Evolutionary conservation across 352 stramenopile species (phyloP), one percentile per base, ranked within the genome.

Genomic region (Pythium aquatile): DNA sequence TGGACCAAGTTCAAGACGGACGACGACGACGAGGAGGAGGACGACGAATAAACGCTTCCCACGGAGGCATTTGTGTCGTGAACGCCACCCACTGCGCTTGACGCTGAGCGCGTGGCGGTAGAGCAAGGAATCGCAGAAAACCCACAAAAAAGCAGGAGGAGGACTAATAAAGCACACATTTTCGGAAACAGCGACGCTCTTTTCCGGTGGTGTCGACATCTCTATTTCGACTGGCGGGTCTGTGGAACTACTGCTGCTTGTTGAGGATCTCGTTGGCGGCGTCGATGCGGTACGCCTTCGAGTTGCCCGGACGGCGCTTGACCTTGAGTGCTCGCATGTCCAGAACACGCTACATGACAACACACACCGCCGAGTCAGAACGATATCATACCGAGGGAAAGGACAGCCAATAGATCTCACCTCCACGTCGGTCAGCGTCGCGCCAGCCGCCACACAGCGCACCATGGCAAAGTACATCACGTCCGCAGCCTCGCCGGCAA

Each of bases 391-490:
- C 17, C 40, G 10, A 4, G 44, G 8, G 32, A 46, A 16, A 3
- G 17, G 48, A 32, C n/a, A 33, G 8, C 6, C 29, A 37, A 47
- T 7, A 5, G 0, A 17, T 29, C 67, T 29, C 74, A 90, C 83
- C 63, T 97, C 87, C 3, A 97, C 83, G 75, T 98, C 94, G 56
- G 96, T 85, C 44, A 98, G 86, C 58, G 86, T 96, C 39, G 93
- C 96, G 24, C 93, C 93, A 37, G 91, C 94, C 40, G 94, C 94
- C 7, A 92, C 81, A 44, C 93, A 97, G 55, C 90, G 87, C 48
- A 96, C 90, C 85, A 99, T 97, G 20, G 94, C 92, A 76, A 99
- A 99, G 72, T 99, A 99, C 67, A 98, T 77, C 16, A 99, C 90
- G 78, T 99, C 96, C 6, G 95, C 96, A 8, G 97, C 84, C 74